A percentile compares a stretch with the other conserved stretches of the same genome.
phyloP scores from a whole-genome alignment of 2,329 filamentous ascomycete genomes.

The Colletotrichum brevisporum region DNA sequence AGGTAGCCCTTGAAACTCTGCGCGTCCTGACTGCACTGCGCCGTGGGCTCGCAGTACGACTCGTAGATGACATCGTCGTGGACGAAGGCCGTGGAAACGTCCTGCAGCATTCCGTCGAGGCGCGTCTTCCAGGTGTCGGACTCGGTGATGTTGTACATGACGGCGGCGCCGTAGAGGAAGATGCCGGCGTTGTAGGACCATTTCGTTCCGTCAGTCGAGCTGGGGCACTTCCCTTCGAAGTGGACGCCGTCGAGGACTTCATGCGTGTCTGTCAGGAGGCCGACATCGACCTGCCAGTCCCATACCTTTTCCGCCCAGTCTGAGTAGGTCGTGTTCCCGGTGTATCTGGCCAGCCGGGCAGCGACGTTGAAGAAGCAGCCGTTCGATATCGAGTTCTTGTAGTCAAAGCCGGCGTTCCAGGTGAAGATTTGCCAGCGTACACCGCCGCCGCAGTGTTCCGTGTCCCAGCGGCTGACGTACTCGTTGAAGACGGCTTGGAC shows the following conservation, averaged over 20 bases:
- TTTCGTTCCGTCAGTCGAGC: constrained; percentile 69
- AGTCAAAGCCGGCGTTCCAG: constrained; percentile 79
- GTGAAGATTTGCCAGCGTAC: constrained; percentile 89
- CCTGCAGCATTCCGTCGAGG: constrained; percentile 69
- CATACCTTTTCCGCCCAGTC: constrained; percentile 82
- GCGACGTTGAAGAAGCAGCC: constrained; percentile 79
- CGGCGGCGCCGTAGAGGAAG: constrained; percentile 72
- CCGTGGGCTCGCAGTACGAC: constrained; percentile 72
- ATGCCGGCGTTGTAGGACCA: constrained; percentile 81
- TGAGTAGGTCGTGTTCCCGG: constrained; percentile 82
- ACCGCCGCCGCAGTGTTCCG: constrained; percentile 76
- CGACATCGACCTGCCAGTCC: constrained; percentile 70
- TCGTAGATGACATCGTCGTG: constrained; percentile 74
- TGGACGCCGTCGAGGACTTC: constrained; percentile 66
- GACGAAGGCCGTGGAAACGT: constrained; percentile 63
- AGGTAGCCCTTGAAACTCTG: constrained; percentile 80
- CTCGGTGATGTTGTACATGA: constrained; percentile 74
- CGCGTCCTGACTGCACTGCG: constrained; percentile 79
- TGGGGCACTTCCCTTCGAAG: constrained; percentile 68
- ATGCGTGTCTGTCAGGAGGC: constrained; percentile 69
- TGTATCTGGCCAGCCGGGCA: constrained; percentile 82
- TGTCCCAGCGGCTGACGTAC: constrained; percentile 81
- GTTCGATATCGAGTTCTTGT: constrained; percentile 79
- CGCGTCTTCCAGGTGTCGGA: constrained; percentile 69
- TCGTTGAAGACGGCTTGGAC: constrained; percentile 86